These are phyloP conservation scores for Nepenthes gracilis DNA, from an alignment of 148 eudicot species.

Conservation along the genomic window DNA sequence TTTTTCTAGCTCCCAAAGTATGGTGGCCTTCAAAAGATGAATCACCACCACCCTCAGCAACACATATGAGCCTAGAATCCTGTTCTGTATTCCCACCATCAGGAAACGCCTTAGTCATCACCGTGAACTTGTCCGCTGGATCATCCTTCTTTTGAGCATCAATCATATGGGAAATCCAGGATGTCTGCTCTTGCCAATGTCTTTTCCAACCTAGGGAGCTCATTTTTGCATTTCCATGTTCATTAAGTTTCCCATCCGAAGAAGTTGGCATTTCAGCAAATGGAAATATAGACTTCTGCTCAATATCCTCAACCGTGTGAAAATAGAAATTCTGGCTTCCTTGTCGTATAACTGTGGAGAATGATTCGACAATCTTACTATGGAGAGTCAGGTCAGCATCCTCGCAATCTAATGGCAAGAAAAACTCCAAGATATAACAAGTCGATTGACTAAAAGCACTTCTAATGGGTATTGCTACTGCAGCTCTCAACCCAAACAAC, in stretches of 20 bases:
- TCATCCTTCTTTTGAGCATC: conserved; percentile 37
- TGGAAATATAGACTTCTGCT: conserved; percentile 16
- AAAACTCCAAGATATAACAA: conserved; percentile 69
- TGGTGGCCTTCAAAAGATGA: conserved; percentile 20
- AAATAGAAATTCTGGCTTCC: conserved; percentile 39
- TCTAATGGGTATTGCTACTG: conserved; percentile 53
- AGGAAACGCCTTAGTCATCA: conserved; percentile 19
- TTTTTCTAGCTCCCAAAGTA: conserved; percentile 19
- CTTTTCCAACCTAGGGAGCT: conserved; percentile 11
- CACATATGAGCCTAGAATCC: conserved; percentile 22
- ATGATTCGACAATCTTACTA: conserved; percentile 27
- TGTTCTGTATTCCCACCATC: conserved; percentile 22
- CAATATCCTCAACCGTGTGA: conserved; percentile 27
- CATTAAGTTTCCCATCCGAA: conserved; percentile 4
- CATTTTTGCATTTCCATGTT: conserved; percentile 9
- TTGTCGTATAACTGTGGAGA: conserved; percentile 34
- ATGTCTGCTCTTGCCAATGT: conserved; percentile 16
- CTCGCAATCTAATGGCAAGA: conserved; percentile 45
- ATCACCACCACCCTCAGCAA: conserved; percentile 20
- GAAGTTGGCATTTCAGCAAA: conserved; percentile 9
- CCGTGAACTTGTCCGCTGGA: conserved; percentile 32
- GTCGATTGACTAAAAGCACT: conserved; percentile 24
- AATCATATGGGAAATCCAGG: conserved; percentile 39
- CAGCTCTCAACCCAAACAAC: conserved; percentile 45
- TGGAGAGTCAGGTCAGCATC: conserved; percentile 27